phyloP scores from a whole-genome alignment of 129 eudicot species.

The Daucus carota region DNA sequence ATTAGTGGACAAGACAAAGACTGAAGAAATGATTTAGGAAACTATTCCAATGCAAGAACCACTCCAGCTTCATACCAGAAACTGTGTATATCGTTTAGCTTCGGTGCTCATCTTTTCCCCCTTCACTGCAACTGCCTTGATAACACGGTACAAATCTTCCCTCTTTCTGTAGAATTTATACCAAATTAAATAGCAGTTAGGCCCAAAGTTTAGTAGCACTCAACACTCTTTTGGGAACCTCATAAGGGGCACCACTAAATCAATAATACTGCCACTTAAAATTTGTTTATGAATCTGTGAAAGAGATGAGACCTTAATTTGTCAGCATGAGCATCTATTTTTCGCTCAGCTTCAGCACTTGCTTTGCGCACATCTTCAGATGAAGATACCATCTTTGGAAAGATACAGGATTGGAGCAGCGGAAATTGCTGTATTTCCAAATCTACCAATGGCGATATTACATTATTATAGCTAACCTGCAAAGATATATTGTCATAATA shows the following conservation, averaged over 20 bases:
- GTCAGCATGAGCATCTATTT: constrained; percentile 61
- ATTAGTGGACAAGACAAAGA: background rate
- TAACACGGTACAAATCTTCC: constrained; percentile 81
- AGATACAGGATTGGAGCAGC: constrained; percentile 73
- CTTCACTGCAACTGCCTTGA: constrained; percentile 69
- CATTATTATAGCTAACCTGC: constrained; percentile 66
- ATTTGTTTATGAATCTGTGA: background rate
- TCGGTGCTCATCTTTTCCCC: constrained; percentile 67
- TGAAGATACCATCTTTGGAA: constrained; percentile 69
- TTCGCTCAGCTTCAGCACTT: constrained; percentile 81
- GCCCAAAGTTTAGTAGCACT: background rate
- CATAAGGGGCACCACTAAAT: background rate
- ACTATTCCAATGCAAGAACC: background rate
- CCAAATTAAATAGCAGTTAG: background rate
- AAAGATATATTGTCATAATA: background rate
- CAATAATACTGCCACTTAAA: background rate
- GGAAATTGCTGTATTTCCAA: constrained; percentile 82
- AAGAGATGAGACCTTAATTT: constrained; percentile 60
- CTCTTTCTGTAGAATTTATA: constrained; percentile 56
- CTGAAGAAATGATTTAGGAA: background rate
- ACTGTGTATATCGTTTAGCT: constrained; percentile 48
- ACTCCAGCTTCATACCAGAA: constrained; percentile 54
- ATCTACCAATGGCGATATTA: constrained; percentile 59
- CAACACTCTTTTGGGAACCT: constrained; percentile 1
- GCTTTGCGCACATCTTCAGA: constrained; percentile 80